phyloP scores from a whole-genome alignment of 2,329 filamentous ascomycete species.

The Calonectria montana region DNA sequence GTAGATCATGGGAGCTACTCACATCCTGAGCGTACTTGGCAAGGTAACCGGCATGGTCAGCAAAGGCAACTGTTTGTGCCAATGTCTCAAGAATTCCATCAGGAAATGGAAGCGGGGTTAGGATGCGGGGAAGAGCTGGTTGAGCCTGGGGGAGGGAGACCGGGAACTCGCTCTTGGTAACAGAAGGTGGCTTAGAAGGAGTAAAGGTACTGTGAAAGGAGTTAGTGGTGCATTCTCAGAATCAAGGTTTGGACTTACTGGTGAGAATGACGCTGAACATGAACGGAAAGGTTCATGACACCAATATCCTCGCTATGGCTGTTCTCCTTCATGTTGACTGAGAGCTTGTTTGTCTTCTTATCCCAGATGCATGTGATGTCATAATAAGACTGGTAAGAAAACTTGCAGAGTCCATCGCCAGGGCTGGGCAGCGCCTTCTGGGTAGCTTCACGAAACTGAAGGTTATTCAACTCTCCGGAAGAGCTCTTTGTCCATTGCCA shows the following conservation, averaged over 20 bases:
- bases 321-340: constrained; percentile 12
- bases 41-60: constrained; percentile 29
- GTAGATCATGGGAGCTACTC: background rate
- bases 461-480: constrained; percentile 8
- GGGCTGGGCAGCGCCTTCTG: background rate
- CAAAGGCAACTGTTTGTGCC: constrained; percentile 23
- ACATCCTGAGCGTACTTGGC: constrained; percentile 30
- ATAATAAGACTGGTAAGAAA: constrained; percentile 25
- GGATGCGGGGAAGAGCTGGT: constrained; percentile 18
- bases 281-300: constrained; percentile 10
- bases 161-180: constrained; percentile 17
- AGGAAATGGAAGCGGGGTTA: constrained; percentile 25
- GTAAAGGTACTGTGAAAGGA: constrained; percentile 12
- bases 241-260: constrained; percentile 16
- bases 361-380: constrained; percentile 28
- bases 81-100: constrained; percentile 22
- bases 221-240: background rate
- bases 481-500: constrained; percentile 32
- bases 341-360: constrained; percentile 19
- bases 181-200: background rate
- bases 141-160: constrained; percentile 26
- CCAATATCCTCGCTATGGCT: constrained; percentile 17
- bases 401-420: constrained; percentile 14
- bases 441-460: constrained; percentile 14
- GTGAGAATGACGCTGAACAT: constrained; percentile 21